Evolutionary conservation across 176 grass and related monocot species (phyloP), one percentile per base, ranked within the genome.

Genomic region (Pontederia paniculata): DNA sequence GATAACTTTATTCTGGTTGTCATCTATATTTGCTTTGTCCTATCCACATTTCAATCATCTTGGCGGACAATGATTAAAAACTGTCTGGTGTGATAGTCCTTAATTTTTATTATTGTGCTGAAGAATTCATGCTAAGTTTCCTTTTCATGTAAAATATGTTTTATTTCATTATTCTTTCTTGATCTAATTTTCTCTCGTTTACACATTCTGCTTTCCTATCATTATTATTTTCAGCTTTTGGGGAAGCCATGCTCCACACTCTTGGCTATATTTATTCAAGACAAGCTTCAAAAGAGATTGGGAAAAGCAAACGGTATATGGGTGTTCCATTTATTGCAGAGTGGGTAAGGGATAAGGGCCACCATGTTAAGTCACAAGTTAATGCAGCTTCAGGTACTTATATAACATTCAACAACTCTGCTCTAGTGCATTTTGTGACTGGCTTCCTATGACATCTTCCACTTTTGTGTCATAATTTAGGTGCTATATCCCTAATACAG

Each of bases 331-430:
- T 97, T 77, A 84, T 97, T 68, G 91, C 86, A 50, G 91, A 97
- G 78, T 97, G 91, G 91, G 91, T 97, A 48, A 76, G 91, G 63
- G 83, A 97, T 47, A 90, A 90, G 70, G 86, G 91, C 51, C 91
- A 97, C 54, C 76, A 84, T 5, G 62, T 90, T 48, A 97, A 97
- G 65, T 97, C 91, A 9, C 86, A 90, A 79, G 91, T 97, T 78
- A 97, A 97, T 74, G 91, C 91, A 42, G 86, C 91, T 55, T 76
- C 86, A 84, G 91, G 91, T 97, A 90, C 28, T 64, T 51, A 53
- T 0, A 15, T 43, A 25, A 9, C 6, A 14, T 17, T 21, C 5
- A 23, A 7, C n/a, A 18, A 14, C 1, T 52, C 0, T 52, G 13
- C 53, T 21, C 19, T 13, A 14, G 2, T 11, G 12, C 11, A 10